Evolutionary conservation across 495 filamentous ascomycete species (phyloP).

Genomic region (Pseudoneurospora amorphoporcata): DNA sequence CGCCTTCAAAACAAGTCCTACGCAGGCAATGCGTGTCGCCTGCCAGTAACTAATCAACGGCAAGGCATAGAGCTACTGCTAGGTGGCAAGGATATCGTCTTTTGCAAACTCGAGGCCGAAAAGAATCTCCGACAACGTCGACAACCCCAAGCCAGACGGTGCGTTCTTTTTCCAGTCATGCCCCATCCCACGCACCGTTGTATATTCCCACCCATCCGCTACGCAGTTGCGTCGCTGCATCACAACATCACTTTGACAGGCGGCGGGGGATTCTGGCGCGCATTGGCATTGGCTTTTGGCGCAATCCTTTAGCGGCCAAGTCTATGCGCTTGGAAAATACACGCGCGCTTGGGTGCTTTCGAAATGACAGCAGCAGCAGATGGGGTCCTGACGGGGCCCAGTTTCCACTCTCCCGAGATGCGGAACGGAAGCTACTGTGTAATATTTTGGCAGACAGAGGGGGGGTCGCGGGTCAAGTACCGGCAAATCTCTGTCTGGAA

Average conservation of each 20-base stretch:
- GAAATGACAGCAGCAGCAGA: slow-evolving; percentile 1
- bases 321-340: background rate
- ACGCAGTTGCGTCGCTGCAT: background rate
- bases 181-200: background rate
- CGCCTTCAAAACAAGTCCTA: background rate
- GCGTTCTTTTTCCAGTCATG: background rate
- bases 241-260: background rate
- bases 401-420: background rate
- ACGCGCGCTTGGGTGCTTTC: background rate
- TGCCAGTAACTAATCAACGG: background rate
- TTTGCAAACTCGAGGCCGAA: background rate
- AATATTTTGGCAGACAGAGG: background rate
- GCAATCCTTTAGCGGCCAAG: background rate
- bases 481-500: background rate
- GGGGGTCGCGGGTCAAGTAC: background rate
- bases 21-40: background rate
- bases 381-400: background rate
- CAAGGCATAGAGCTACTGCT: background rate
- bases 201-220: background rate
- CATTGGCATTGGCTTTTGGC: background rate
- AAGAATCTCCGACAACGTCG: background rate
- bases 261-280: background rate
- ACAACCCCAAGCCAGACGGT: background rate
- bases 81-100: background rate
- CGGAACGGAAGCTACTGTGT: background rate